phyloP scores from a whole-genome alignment of 2,329 filamentous ascomycete species.

The Penicillium verrucosum region DNA sequence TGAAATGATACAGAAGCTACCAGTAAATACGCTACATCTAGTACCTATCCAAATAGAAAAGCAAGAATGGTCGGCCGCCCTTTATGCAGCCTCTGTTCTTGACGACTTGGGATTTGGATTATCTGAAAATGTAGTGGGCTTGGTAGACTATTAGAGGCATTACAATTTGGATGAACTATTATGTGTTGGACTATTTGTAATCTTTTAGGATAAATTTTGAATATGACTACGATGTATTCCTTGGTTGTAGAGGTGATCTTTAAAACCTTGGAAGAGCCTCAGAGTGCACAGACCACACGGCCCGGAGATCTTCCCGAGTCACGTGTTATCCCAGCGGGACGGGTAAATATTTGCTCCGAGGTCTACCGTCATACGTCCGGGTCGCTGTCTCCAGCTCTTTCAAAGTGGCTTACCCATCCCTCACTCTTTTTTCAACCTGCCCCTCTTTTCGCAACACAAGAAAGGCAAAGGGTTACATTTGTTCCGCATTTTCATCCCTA shows the following conservation, averaged over 20 bases:
- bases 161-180: background rate
- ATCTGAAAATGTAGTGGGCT: background rate
- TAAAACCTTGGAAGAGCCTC: background rate
- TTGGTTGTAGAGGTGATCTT: background rate
- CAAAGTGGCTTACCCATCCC: background rate
- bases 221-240: background rate
- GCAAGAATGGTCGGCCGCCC: background rate
- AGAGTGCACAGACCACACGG: background rate
- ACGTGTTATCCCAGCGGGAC: background rate
- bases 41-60: background rate
- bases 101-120: background rate
- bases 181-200: background rate
- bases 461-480: background rate
- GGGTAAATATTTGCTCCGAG: constrained; percentile 1
- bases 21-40: background rate
- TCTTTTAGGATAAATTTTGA: background rate
- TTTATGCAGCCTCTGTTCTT: background rate
- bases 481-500: background rate
- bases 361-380: constrained; percentile 2
- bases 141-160: background rate
- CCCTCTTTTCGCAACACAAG: background rate
- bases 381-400: background rate
- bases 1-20: background rate
- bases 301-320: background rate
- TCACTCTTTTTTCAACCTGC: background rate